phyloP scores from a whole-genome alignment of 768 basidiomycete genomes.

The Mycena indigotica region DNA sequence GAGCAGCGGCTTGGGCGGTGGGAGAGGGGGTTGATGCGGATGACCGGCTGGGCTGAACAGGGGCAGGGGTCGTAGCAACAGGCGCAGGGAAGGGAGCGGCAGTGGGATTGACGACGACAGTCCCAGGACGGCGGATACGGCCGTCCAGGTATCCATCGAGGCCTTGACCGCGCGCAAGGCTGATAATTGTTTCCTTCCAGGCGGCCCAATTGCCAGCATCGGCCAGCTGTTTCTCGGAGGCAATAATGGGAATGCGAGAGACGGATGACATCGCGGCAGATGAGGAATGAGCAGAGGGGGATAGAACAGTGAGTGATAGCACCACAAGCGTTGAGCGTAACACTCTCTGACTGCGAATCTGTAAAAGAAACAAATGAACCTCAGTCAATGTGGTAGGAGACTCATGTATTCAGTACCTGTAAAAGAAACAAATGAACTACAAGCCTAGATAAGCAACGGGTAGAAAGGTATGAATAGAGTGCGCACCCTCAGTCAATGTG shows the following conservation, averaged over 20 bases:
- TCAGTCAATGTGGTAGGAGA: background rate
- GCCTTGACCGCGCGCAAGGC: background rate
- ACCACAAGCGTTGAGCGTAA: background rate
- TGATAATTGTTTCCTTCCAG: constrained; percentile 1
- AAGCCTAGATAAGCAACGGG: background rate
- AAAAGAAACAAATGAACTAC: background rate
- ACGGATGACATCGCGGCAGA: constrained; percentile 5
- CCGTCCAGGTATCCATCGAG: constrained; percentile 4
- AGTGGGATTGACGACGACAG: background rate
- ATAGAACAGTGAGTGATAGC: background rate
- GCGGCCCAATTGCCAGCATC: constrained; percentile 1
- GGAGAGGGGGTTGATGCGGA: background rate
- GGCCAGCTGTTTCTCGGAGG: constrained; percentile 2
- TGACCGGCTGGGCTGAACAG: background rate
- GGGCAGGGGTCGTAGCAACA: background rate
- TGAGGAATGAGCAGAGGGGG: background rate
- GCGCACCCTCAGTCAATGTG: constrained; percentile 7
- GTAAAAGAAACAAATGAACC: background rate
- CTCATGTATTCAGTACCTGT: background rate
- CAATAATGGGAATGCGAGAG: background rate
- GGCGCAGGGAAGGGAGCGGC: background rate
- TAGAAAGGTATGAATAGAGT: background rate
- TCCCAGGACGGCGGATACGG: background rate
- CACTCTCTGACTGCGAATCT: constrained; percentile 17
- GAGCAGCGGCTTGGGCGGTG: background rate